These are phyloP conservation scores for Kwoniella shivajii DNA, from an alignment of 1,284 basidiomycete species.

Conservation along the genomic window DNA sequence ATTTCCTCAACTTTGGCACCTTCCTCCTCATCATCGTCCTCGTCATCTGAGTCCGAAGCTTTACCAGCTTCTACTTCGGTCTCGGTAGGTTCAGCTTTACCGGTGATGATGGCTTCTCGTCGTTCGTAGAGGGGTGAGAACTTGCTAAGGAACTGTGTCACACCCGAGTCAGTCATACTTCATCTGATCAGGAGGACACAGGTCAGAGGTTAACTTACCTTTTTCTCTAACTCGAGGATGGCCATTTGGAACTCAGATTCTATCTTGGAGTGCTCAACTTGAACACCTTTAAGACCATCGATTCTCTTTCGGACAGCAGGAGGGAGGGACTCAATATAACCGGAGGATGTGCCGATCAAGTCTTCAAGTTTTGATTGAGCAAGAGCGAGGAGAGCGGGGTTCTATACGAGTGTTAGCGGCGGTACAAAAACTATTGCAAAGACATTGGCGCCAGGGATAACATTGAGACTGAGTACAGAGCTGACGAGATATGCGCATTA, in stretches of 20 bases:
- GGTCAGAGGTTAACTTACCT: conserved; percentile 60
- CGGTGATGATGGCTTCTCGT: conserved; percentile 79
- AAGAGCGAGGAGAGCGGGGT: conserved; percentile 61
- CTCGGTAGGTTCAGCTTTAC: conserved; percentile 70
- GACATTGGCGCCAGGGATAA: too few species aligned
- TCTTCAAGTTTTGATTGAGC: conserved; percentile 67
- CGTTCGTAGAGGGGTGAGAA: conserved; percentile 88
- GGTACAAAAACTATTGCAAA: neutral
- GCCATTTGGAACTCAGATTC: conserved; percentile 96
- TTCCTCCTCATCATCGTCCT: conserved; percentile 56
- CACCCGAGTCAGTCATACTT: neutral
- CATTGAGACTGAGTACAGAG: neutral
- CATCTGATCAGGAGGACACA: neutral
- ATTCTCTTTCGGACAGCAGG: conserved; percentile 78
- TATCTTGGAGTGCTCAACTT: conserved; percentile 88
- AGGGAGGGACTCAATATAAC: conserved; percentile 85
- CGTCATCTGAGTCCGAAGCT: conserved; percentile 61
- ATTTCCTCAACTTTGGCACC: conserved; percentile 53
- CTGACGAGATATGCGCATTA: neutral
- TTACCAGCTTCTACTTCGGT: conserved; percentile 85
- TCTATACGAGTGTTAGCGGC: conserved; percentile 32
- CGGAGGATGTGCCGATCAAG: conserved; percentile 77
- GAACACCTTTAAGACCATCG: conserved; percentile 91
- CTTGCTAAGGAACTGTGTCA: conserved; percentile 83
- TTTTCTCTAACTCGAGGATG: conserved; percentile 95